Percentiles rank a stretch among this genome's conserved stretches.
phyloP scores from a whole-genome alignment of 2,329 filamentous ascomycete species.

The Orbilia blumenaviensis region DNA sequence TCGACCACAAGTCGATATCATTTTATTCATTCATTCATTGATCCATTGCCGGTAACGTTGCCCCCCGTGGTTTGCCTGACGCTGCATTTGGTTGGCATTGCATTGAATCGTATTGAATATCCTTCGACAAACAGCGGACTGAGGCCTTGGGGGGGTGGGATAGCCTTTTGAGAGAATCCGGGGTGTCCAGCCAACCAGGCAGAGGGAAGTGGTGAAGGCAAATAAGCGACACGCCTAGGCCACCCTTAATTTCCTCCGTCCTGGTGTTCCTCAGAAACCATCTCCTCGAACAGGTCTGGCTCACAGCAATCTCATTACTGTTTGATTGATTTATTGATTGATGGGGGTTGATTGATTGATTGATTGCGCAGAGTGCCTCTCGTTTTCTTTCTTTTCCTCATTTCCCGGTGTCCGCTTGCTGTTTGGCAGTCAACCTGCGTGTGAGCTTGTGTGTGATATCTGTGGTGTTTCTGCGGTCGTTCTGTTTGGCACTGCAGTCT shows the following conservation, averaged over 20 bases:
- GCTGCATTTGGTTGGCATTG: neutral
- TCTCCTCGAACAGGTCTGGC: slow-evolving; percentile 9
- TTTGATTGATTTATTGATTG: no score
- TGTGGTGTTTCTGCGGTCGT: slow-evolving; percentile 8
- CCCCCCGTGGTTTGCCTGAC: neutral
- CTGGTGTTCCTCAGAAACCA: slow-evolving; percentile 7
- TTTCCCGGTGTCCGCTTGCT: slow-evolving; percentile 24
- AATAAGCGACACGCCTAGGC: slow-evolving; percentile 54
- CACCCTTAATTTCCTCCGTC: slow-evolving; percentile 53
- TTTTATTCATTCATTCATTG: no score
- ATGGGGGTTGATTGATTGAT: slow-evolving; percentile 19
- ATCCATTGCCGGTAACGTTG: neutral
- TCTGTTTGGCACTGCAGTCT: no score
- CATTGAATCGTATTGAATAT: slow-evolving; percentile 7
- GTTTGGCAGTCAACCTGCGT: neutral
- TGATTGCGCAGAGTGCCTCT: slow-evolving; percentile 18
- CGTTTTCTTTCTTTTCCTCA: slow-evolving; percentile 9
- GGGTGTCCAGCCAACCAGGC: slow-evolving; percentile 52
- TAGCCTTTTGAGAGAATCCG: slow-evolving; percentile 41
- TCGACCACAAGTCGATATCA: no score
- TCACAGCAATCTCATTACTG: slow-evolving; percentile 3
- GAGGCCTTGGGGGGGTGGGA: neutral
- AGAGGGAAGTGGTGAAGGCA: slow-evolving; percentile 31
- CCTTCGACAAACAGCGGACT: slow-evolving; percentile 24
- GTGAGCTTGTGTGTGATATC: no score